phyloP scores from a whole-genome alignment of 148 eudicot genomes.

The Chenopodium formosanum region DNA sequence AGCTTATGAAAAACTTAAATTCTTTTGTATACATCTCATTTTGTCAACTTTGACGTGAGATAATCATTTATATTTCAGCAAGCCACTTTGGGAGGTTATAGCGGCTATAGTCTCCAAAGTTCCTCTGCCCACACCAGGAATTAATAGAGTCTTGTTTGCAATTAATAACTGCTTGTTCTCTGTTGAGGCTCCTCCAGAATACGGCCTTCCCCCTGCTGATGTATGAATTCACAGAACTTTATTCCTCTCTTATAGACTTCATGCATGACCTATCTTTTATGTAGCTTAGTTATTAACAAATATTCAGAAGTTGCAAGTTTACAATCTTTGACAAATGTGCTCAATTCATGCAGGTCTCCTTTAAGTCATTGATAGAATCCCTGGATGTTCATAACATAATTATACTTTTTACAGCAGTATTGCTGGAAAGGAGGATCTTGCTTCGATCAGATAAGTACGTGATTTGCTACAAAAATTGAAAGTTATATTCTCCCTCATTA shows the following conservation, averaged over 20 bases:
- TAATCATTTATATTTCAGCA: slow-evolving; percentile 50
- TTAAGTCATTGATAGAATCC: slow-evolving; percentile 85
- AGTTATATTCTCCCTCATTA: neutral
- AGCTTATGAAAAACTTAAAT: neutral
- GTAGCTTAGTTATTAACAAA: neutral
- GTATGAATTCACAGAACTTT: slow-evolving; percentile 37
- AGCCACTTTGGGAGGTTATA: slow-evolving; percentile 91
- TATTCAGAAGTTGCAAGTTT: neutral
- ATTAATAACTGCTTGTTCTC: slow-evolving; percentile 83
- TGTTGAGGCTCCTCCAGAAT: slow-evolving; percentile 81
- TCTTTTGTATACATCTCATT: neutral
- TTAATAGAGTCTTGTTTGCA: slow-evolving; percentile 75
- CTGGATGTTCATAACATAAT: slow-evolving; percentile 91
- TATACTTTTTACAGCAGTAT: slow-evolving; percentile 78
- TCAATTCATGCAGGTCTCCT: slow-evolving; percentile 69
- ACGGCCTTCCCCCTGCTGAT: slow-evolving; percentile 94
- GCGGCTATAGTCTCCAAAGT: slow-evolving; percentile 58
- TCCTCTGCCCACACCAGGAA: slow-evolving; percentile 86
- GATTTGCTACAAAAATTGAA: slow-evolving; percentile 8
- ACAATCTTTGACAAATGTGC: neutral
- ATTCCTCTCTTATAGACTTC: neutral
- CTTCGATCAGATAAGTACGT: slow-evolving; percentile 81
- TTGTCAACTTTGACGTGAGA: neutral
- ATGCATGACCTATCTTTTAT: slow-evolving; percentile 7
- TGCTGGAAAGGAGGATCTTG: slow-evolving; percentile 85